phyloP scores from a whole-genome alignment of 2,329 filamentous ascomycete species.

The Coniella vitis region DNA sequence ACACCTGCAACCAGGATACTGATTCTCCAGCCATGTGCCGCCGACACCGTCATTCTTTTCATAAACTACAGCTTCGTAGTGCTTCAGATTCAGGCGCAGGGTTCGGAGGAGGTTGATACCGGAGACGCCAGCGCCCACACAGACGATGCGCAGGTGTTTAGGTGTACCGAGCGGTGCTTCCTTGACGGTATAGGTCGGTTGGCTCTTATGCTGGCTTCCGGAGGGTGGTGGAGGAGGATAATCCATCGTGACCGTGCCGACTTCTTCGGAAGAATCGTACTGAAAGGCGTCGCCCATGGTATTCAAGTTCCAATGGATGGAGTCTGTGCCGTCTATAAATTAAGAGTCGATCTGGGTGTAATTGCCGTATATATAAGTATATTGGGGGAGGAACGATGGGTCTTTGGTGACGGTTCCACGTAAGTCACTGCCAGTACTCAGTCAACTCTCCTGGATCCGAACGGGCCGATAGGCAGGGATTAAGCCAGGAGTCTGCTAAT shows the following conservation, averaged over 20 bases:
- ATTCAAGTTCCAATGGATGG: background rate
- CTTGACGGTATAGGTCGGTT: constrained; percentile 26
- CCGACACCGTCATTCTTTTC: constrained; percentile 50
- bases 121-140: constrained; percentile 38
- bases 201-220: constrained; percentile 13
- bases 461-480: too few relatives aligned
- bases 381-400: too few relatives aligned
- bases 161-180: constrained; percentile 32
- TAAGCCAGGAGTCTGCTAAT: too few relatives aligned
- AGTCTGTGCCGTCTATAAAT: too few relatives aligned
- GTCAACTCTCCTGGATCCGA: background rate
- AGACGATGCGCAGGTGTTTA: constrained; percentile 36
- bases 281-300: constrained; percentile 3
- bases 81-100: constrained; percentile 33
- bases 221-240: constrained; percentile 7
- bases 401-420: too few relatives aligned
- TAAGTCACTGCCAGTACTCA: too few relatives aligned
- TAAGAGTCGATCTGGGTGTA: too few relatives aligned
- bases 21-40: constrained; percentile 54
- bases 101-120: constrained; percentile 40
- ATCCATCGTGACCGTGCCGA: constrained; percentile 2
- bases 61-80: constrained; percentile 43
- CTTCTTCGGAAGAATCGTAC: background rate
- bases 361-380: too few relatives aligned
- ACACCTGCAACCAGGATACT: constrained; percentile 51